Base-by-base conservation (phyloP, 2,329 filamentous ascomycete genomes). In the Trichoderma harzianum region DNA sequence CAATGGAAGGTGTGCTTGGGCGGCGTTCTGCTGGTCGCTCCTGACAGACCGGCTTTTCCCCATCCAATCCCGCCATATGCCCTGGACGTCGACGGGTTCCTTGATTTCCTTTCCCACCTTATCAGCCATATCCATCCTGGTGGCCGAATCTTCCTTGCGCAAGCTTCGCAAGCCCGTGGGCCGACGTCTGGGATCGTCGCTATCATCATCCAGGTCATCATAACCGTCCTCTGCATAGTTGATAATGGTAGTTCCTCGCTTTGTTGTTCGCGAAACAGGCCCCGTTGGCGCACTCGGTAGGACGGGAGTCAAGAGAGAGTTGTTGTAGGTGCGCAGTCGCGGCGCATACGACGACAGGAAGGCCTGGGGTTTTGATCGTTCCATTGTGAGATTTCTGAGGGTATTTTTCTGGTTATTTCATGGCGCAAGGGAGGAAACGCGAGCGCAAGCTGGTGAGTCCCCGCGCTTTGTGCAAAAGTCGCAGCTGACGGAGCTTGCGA, bases 211-310 rank as follows among this genome's bases (percentile, higher is more conserved):
- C 71, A 89, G 82, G 78, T 95, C 94, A 75, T 98, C 95, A 78
- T 92, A 97, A 61, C 95, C 95, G 80, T 98, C 95, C 80, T 99
- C 96, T 28, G 96, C 95, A 79, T 99, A 99, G 84, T 98, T 99
- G 83, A 98, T 96, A 74, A 95, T 93, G 39, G 93, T 96, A 2
- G 96, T 98, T 72, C 96, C 96, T 82, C 96, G 92, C 85, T 99
- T 98, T 10, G 96, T 98, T n/a, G 93, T 97, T 79, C 95, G 90
- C 77, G 93, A 88, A 72, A 88, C 84, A 51, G 91, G 89, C 28
- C 90, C 91, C 3, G 89, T 82, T n/a, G 89, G 87, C 71, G 86
- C 85, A 74, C 90, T 90, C 70, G 92, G 93, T 73, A 95, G 88
- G 74, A 96, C 90, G 43, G 95, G 95, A 28, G 93, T 93, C 73